Evolutionary conservation across 192 early-diverging fungal genomes (phyloP).

Genomic region (Mortierella antarctica): DNA sequence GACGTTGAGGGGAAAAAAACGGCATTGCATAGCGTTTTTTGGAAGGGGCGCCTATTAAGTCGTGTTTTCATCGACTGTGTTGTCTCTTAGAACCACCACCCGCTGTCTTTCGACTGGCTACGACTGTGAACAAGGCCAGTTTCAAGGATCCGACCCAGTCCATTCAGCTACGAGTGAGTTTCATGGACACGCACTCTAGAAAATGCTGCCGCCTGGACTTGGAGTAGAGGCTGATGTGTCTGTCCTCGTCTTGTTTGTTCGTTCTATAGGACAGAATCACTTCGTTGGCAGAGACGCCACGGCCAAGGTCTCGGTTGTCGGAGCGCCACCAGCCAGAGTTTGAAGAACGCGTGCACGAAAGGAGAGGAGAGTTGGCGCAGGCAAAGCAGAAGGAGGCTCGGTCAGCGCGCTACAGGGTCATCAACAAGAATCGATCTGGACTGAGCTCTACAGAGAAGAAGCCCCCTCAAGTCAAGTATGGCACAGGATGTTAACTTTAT

Average conservation of each 20-base stretch:
- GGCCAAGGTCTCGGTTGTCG: constrained; percentile 20
- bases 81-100: constrained; percentile 30
- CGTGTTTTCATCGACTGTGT: neutral
- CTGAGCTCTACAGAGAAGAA: neutral
- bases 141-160: constrained; percentile 66
- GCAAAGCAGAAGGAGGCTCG: constrained; percentile 27
- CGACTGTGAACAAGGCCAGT: constrained; percentile 72
- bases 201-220: too few species aligned
- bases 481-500: neutral
- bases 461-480: constrained; percentile 39
- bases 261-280: constrained; percentile 34
- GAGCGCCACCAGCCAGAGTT: constrained; percentile 17
- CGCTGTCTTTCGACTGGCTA: constrained; percentile 71
- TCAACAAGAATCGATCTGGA: constrained; percentile 56
- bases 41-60: neutral
- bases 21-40: neutral
- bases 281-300: constrained; percentile 18
- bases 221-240: neutral
- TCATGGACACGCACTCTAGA: neutral
- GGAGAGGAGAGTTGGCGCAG: constrained; percentile 16
- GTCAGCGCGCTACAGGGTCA: constrained; percentile 61
- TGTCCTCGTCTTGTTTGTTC: neutral
- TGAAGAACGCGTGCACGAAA: constrained; percentile 18
- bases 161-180: constrained; percentile 60
- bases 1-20: neutral